phyloP scores from a whole-genome alignment of 257 asterid species.

The Solanum bukasovii region DNA sequence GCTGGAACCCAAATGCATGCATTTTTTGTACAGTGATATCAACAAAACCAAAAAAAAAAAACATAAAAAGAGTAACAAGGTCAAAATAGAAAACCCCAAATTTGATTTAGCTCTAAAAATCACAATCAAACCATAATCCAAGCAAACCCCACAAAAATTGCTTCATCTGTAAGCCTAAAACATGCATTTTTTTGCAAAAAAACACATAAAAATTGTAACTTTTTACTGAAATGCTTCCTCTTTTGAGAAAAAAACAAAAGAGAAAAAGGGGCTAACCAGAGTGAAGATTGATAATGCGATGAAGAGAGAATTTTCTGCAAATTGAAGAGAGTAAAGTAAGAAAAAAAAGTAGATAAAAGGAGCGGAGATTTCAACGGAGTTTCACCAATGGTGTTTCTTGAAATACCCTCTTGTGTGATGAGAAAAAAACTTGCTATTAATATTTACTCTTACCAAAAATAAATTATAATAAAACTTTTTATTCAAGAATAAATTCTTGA shows the following conservation, averaged over 20 bases:
- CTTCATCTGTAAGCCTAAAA: constrained; percentile 7
- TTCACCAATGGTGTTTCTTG: neutral
- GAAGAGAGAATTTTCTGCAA: neutral
- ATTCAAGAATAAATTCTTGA: neutral
- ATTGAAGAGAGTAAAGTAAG: neutral
- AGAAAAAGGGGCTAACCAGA: neutral
- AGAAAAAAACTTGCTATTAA: neutral
- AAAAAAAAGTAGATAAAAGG: neutral
- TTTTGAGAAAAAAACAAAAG: neutral
- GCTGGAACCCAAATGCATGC: constrained; percentile 18
- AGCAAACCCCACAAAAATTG: constrained; percentile 21
- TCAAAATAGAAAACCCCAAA: constrained; percentile 22
- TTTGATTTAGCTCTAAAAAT: neutral
- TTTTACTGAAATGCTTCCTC: neutral
- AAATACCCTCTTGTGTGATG: neutral
- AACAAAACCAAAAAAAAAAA: neutral
- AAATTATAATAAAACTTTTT: neutral
- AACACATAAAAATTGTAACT: neutral
- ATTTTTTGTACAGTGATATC: neutral
- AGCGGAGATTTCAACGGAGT: neutral
- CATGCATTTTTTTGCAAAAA: constrained; percentile 7
- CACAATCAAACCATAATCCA: constrained; percentile 24
- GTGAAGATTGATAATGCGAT: neutral
- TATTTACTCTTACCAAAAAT: neutral
- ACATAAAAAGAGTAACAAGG: neutral